Evolutionary conservation across 805 yeast species (phyloP), one percentile per base, ranked within the genome.

Genomic region (Starmerella sirachaensis): DNA sequence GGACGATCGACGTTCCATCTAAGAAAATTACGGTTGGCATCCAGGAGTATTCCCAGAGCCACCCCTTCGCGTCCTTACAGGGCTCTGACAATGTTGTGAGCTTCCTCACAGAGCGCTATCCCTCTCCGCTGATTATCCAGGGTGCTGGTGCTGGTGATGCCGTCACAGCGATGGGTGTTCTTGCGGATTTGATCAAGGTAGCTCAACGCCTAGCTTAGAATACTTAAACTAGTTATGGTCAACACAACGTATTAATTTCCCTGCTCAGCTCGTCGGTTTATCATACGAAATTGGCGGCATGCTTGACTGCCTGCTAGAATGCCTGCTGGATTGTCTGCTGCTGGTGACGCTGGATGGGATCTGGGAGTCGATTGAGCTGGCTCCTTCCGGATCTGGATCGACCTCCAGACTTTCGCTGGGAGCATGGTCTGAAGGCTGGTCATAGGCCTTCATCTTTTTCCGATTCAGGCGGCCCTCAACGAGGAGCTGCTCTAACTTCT

Each of bases 21-120:
- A 18, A 70, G 53, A 73, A 76, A 44, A 62, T 66, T 42, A 41
- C 31, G 31, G 97, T 88, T 43, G 94, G 88, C 49, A 78, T 91
- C 52, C 85, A 76, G 49, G 81, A 83, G 60, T 91, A 85, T 61
- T 82, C 76, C 40, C 68, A 70, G 40, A 78, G 88, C 52, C 97
- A 91, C 60, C 97, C 98, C 38, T 91, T 91, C 57, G 97, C 98
- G 29, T 69, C 94, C 10, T 71, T 91, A 58, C 80, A 82, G 66
- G 98, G 98, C 35, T 82, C 95, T 45, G 97, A 91, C 60, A 91
- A 91, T 57, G 95, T 91, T 42, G 78, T 91, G 45, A 77, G 96
- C 17, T 80, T 91, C 64, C 78, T 76, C 60, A 79, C 96, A 22
- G 76, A 82, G 58, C 80, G 99, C 65, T 91, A 91, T 63, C 72